Evolutionary conservation across 257 asterid genomes (phyloP).

Genomic region (Ehretia macrophylla): DNA sequence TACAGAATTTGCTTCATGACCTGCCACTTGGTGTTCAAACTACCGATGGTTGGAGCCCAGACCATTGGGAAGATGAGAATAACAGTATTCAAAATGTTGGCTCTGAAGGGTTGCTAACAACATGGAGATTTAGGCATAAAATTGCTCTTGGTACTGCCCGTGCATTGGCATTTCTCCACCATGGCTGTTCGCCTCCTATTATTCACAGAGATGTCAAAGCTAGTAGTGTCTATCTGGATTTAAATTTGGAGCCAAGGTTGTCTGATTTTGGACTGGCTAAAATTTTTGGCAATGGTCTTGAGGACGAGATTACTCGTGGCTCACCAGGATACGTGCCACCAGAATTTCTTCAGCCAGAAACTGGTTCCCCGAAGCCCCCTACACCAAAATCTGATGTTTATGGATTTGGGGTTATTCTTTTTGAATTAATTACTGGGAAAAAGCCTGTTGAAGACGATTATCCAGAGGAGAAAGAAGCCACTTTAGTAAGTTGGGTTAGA

Average conservation of each 20-base stretch:
- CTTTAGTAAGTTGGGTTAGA: constrained; percentile 68
- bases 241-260: constrained; percentile 62
- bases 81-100: constrained; percentile 53
- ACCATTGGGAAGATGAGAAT: constrained; percentile 67
- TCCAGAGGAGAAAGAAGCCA: constrained; percentile 45
- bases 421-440: constrained; percentile 73
- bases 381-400: constrained; percentile 76
- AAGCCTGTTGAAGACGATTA: constrained; percentile 55
- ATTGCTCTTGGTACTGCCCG: constrained; percentile 80
- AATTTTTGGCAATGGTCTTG: constrained; percentile 57
- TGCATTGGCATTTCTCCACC: constrained; percentile 84
- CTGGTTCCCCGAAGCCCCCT: constrained; percentile 40
- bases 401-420: constrained; percentile 75
- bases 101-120: constrained; percentile 52
- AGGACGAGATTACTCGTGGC: constrained; percentile 59
- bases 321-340: constrained; percentile 70
- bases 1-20: constrained; percentile 73
- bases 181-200: constrained; percentile 83
- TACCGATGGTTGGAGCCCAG: constrained; percentile 70
- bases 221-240: constrained; percentile 76
- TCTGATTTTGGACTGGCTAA: constrained; percentile 76
- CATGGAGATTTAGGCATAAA: constrained; percentile 71
- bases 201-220: constrained; percentile 79
- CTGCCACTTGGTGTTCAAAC: constrained; percentile 68
- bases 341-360: constrained; percentile 54